Base-by-base conservation (phyloP, 768 basidiomycete species). In the Trametes cubensis region DNA sequence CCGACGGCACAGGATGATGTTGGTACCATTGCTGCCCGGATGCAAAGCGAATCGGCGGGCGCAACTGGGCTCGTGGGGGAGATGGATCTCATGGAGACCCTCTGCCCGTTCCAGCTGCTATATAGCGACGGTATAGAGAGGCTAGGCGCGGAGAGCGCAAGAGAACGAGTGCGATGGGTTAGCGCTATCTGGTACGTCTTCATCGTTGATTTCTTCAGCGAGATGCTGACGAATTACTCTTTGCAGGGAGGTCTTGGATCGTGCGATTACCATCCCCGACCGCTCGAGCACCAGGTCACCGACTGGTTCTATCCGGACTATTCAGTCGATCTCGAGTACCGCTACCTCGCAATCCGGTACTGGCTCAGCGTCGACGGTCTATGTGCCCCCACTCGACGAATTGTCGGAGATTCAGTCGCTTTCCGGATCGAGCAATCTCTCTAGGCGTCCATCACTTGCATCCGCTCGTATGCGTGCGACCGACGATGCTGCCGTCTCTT, bases 51-150 rank as follows among this genome's bases (percentile, higher is more conserved):
- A 25, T 69, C 74, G 14, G 75, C 80, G 70, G 70, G 62, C 15
- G 62, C 73, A 49, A 64, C 77, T 53, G 80, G 79, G 40, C 71
- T 68, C 75, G 79, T 58, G 61, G 70, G 64, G 0, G 72, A 73
- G 21, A 61, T 65, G 60, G 68, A 61, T 2, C 72, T 92, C 62
- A 78, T 88, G 78, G 89, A 94, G 62, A 81, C 85, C 60, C 72
- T 96, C 4, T 92, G 92, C 59, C 94, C 94, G 0, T 96, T 97
- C 75, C 94, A 95, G 71, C 83, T 97, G 79, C 71, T 94, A 39
- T 97, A 97, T 71, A 82, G 83, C 13, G 95, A 97, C 72, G 94
- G 95, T 1, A 86, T 94, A 1, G 95, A 97, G 72, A 76, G 95
- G 8, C 72, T 97, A 25, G 94, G 88, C 6, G 88, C 92, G n/a